A percentile compares a stretch with the other conserved stretches of the same genome.
phyloP scores from a whole-genome alignment of 2,329 filamentous ascomycete species.

The Sarocladiaceae sp. region DNA sequence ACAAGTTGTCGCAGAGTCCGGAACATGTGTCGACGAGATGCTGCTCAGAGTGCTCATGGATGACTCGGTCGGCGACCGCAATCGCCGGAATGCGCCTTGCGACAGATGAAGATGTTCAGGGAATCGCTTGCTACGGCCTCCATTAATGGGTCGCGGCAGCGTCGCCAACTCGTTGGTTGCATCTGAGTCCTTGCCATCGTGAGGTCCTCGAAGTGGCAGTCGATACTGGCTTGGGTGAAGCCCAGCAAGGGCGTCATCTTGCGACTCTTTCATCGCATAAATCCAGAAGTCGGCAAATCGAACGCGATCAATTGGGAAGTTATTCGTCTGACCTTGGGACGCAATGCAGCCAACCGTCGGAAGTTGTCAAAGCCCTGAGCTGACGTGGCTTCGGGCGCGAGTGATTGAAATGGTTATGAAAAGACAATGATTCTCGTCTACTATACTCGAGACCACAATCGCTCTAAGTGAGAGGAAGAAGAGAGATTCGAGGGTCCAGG shows the following conservation, averaged over 20 bases:
- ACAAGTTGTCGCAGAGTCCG: constrained; percentile 33
- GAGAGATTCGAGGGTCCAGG: not conserved
- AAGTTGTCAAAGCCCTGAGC: not conserved
- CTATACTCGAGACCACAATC: not conserved
- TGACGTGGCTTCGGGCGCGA: not conserved
- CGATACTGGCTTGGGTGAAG: not conserved
- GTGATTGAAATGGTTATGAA: not conserved
- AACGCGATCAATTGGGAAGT: not conserved
- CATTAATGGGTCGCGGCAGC: not conserved
- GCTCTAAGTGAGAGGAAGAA: not conserved
- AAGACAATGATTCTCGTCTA: not conserved
- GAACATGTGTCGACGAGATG: constrained; percentile 28
- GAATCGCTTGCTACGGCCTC: constrained; percentile 6
- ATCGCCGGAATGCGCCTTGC: constrained; percentile 14
- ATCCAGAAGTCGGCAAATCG: not conserved
- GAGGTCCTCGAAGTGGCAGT: not conserved
- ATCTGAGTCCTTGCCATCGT: constrained; percentile 1
- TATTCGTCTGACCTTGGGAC: not conserved
- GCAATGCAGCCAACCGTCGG: not conserved
- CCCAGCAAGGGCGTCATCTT: not conserved
- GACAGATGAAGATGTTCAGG: constrained; percentile 8
- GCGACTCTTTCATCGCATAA: constrained; percentile 12
- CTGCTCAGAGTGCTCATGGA: constrained; percentile 35
- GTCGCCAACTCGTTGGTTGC: not conserved
- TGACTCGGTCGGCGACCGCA: constrained; percentile 31